Evolutionary conservation across 2,329 filamentous ascomycete genomes (phyloP).

Genomic region (Cercospora zeina): DNA sequence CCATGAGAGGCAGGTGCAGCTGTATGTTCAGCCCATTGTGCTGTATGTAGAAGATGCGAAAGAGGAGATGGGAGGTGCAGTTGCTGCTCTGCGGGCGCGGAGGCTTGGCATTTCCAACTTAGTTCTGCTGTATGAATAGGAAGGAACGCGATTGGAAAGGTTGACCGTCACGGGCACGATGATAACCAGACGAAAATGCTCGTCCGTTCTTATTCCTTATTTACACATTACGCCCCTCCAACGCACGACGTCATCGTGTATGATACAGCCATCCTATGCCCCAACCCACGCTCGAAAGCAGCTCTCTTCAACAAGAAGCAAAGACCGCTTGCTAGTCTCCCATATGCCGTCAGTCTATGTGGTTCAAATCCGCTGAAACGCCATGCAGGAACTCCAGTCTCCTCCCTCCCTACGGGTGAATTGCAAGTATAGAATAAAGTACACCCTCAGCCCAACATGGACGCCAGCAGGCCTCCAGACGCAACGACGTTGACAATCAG

Average conservation of each 20-base stretch:
- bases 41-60: background rate
- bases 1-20: constrained; percentile 23
- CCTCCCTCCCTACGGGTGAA: background rate
- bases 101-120: constrained; percentile 1
- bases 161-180: too few species aligned
- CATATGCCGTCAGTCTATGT: background rate
- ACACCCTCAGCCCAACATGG: constrained; percentile 44
- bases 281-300: background rate
- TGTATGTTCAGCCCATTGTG: constrained; percentile 5
- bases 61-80: background rate
- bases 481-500: constrained; percentile 53
- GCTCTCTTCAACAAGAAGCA: background rate
- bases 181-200: too few species aligned
- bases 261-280: background rate
- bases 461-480: constrained; percentile 55
- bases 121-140: too few species aligned
- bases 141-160: background rate
- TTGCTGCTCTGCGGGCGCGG: background rate
- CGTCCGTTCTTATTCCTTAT: too few species aligned
- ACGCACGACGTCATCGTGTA: background rate
- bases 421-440: background rate
- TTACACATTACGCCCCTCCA: background rate
- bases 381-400: background rate
- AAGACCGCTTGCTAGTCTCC: background rate
- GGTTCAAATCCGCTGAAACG: background rate